Conservation (phyloP, 768 basidiomycete species). For the Mycena latifolia region DNA sequence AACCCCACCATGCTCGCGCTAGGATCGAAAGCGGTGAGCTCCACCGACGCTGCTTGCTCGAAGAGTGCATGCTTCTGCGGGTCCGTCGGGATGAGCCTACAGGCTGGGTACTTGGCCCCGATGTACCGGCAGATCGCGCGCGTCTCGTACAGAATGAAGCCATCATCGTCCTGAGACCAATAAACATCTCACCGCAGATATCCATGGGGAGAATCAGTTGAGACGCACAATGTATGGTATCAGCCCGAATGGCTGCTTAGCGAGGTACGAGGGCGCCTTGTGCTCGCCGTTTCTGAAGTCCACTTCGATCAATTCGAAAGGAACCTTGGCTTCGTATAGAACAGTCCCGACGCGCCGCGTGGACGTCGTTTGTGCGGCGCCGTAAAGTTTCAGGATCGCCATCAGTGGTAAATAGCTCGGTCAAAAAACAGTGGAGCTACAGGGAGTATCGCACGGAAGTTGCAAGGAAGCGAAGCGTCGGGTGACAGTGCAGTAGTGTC, state of each 20-base stretch:
- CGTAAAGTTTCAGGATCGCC: conserved; percentile 24
- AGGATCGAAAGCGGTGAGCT: no score
- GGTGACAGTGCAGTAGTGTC: no score
- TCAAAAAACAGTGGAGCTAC: no score
- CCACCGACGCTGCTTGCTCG: conserved; percentile 25
- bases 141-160: conserved; percentile 61
- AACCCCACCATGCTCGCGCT: not conserved
- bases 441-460: no score
- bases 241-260: no score
- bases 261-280: conserved; percentile 46
- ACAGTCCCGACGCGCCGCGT: no score
- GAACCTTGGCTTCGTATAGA: conserved; percentile 15
- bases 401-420: no score
- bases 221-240: conserved; percentile 32
- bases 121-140: conserved; percentile 58
- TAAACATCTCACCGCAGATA: not conserved
- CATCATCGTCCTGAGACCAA: conserved; percentile 53
- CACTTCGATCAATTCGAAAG: conserved; percentile 31
- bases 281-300: conserved; percentile 49
- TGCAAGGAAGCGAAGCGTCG: no score
- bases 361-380: conserved; percentile 11
- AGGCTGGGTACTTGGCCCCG: conserved; percentile 52
- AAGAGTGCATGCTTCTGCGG: conserved; percentile 43
- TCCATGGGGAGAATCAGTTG: not conserved
- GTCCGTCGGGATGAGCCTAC: conserved; percentile 55